Percentiles rank a stretch among this genome's conserved stretches.
Evolutionary conservation across 106 monocot species (phyloP).

Genomic region (Vanilla planifolia): DNA sequence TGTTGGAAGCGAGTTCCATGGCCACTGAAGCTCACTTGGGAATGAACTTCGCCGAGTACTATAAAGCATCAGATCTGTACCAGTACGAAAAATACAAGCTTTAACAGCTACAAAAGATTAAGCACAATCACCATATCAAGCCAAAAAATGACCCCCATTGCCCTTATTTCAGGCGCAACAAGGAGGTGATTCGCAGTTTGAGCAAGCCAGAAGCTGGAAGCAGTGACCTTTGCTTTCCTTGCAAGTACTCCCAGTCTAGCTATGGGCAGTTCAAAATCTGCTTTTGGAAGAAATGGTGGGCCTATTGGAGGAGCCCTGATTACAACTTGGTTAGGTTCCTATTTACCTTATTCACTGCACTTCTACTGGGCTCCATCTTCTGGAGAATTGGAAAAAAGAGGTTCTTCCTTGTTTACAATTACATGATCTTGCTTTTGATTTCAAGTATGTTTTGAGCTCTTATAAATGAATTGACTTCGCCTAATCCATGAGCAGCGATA

Average conservation of each 20-base stretch:
- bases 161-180: conserved; percentile 55
- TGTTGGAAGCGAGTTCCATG: conserved; percentile 61
- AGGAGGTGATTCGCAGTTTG: conserved; percentile 39
- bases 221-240: conserved; percentile 51
- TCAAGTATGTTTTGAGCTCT: no score
- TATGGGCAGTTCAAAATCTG: conserved; percentile 54
- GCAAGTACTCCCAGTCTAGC: conserved; percentile 34
- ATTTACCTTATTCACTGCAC: conserved; percentile 53
- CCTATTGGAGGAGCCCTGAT: conserved; percentile 81
- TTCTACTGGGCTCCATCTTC: conserved; percentile 65
- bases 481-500: conserved; percentile 42
- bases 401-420: no score
- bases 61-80: conserved; percentile 35
- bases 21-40: conserved; percentile 41
- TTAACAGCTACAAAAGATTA: no score
- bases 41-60: conserved; percentile 55
- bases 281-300: conserved; percentile 78
- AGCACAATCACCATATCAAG: no score
- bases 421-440: background rate
- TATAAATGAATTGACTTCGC: background rate
- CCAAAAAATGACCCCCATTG: no score
- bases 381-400: conserved; percentile 54
- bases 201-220: conserved; percentile 34
- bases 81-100: conserved; percentile 25
- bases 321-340: conserved; percentile 65